Conservation (phyloP, 2,329 filamentous ascomycete genomes). For the Ceratocystis huliohia region DNA sequence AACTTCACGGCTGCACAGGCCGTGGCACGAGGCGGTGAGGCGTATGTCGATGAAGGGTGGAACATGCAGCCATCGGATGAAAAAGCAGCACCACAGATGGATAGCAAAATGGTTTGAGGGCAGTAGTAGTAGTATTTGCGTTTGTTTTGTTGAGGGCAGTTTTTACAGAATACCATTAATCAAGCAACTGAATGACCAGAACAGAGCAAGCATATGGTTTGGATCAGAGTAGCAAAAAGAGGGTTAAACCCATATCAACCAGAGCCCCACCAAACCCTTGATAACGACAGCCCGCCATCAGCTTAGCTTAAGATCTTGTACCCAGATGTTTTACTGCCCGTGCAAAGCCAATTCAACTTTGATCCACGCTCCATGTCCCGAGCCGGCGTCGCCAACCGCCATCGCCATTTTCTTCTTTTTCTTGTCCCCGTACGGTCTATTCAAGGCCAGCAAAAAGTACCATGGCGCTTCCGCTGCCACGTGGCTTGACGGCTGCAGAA, state of each 20-base stretch:
- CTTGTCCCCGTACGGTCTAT: neutral
- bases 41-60: slow-evolving; percentile 30
- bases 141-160: neutral
- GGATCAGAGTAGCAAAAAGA: too few relatives aligned
- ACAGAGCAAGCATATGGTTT: too few relatives aligned
- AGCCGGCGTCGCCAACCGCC: neutral
- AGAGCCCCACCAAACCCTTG: too few relatives aligned
- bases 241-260: too few relatives aligned
- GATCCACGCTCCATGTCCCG: neutral
- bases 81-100: slow-evolving; percentile 17
- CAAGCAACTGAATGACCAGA: neutral
- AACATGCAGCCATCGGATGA: slow-evolving; percentile 20
- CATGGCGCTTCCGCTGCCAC: slow-evolving; percentile 40
- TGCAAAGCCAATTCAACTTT: too few relatives aligned
- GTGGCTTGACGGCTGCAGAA: slow-evolving; percentile 65
- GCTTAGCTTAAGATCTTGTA: too few relatives aligned
- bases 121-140: neutral
- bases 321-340: too few relatives aligned
- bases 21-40: slow-evolving; percentile 25
- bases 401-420: neutral
- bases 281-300: too few relatives aligned
- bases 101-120: neutral
- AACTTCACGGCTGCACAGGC: slow-evolving; percentile 38
- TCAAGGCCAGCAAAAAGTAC: neutral
- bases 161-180: neutral